Percentiles rank a stretch among this genome's conserved stretches.
phyloP scores from a whole-genome alignment of 225 moss, liverwort and hornwort species.

The Neckera pumila region DNA sequence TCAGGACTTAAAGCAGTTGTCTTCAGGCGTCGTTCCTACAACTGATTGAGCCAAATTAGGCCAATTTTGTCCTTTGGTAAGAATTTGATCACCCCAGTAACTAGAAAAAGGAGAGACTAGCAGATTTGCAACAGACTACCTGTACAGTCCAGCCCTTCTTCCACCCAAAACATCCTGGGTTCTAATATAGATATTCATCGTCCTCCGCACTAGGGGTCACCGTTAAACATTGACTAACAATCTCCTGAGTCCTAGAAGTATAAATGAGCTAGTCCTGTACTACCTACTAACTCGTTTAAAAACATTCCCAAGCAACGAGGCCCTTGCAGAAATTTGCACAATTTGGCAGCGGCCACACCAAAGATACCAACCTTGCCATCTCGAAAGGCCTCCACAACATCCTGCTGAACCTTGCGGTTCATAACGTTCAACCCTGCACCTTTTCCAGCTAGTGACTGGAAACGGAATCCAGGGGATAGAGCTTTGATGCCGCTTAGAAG shows the following conservation, averaged over 20 bases:
- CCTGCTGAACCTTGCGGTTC: conserved; percentile 71
- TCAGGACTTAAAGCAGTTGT: background rate
- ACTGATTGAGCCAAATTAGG: background rate
- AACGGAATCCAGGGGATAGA: conserved; percentile 44
- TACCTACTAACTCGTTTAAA: background rate
- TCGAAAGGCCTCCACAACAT: conserved; percentile 74
- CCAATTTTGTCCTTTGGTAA: background rate
- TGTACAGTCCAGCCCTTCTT: background rate
- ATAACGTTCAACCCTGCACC: conserved; percentile 35
- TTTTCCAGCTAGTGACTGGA: conserved; percentile 66
- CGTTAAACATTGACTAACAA: background rate
- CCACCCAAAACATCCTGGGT: background rate
- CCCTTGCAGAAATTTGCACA: background rate
- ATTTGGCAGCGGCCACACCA: background rate
- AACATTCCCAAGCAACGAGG: background rate
- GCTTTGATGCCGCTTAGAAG: conserved; percentile 41
- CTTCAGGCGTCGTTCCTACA: background rate
- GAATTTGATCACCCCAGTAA: background rate
- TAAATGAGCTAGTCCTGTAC: background rate
- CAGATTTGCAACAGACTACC: background rate
- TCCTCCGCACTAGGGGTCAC: background rate
- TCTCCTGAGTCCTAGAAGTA: background rate
- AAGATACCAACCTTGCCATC: conserved; percentile 56
- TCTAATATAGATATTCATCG: background rate
- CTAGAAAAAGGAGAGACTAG: background rate